phyloP scores from a whole-genome alignment of 116 monocot genomes.

The Phalaenopsis hybrid region DNA sequence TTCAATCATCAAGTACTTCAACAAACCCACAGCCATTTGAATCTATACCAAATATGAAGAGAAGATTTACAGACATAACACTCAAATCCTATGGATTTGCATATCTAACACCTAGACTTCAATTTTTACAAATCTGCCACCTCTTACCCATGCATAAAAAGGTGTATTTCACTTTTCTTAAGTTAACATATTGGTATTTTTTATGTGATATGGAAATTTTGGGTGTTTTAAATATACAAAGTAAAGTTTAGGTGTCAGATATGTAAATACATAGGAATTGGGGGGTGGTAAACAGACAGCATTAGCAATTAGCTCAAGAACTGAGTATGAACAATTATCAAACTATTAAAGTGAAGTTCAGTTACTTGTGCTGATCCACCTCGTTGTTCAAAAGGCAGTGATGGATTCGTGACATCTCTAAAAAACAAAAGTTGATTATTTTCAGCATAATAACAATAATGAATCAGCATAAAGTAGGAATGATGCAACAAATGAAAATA shows the following conservation, averaged over 20 bases:
- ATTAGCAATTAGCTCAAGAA: neutral
- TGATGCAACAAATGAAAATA: too few species aligned
- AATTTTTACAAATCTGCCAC: too few species aligned
- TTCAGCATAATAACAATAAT: neutral
- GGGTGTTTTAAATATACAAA: too few species aligned
- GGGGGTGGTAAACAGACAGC: neutral
- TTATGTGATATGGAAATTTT: too few species aligned
- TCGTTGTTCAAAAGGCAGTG: constrained; percentile 68
- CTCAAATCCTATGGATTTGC: too few species aligned
- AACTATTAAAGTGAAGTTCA: neutral
- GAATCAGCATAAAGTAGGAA: neutral
- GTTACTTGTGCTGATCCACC: constrained; percentile 67
- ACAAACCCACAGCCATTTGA: neutral
- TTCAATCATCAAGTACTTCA: neutral
- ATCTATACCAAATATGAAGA: neutral
- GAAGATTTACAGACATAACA: too few species aligned
- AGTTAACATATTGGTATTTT: too few species aligned
- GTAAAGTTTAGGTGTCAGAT: too few species aligned
- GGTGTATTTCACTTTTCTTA: too few species aligned
- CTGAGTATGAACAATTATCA: neutral
- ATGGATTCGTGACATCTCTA: constrained; percentile 83
- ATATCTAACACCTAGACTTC: too few species aligned
- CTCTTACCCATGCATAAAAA: too few species aligned
- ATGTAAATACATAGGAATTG: too few species aligned
- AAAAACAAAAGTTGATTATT: neutral